Percentiles rank a stretch among this genome's conserved stretches.
Evolutionary conservation across 2,329 filamentous ascomycete genomes (phyloP).

Genomic region (Fusarium concolor): DNA sequence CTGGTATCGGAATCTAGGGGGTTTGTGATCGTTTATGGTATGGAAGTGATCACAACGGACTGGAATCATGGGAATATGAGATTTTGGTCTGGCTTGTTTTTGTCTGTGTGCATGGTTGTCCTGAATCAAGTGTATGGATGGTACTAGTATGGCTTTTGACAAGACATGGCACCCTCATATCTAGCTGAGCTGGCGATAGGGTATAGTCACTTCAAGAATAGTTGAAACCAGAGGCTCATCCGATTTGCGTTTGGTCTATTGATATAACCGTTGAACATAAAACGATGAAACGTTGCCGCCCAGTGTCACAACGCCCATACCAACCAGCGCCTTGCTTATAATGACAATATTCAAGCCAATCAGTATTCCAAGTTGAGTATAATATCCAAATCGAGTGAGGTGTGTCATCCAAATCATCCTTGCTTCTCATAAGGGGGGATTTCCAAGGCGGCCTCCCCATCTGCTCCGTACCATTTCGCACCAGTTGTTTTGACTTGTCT

Average conservation of each 20-base stretch:
- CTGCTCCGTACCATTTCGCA: slow-evolving; percentile 74
- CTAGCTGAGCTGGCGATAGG: slow-evolving; percentile 8
- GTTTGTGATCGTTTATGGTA: slow-evolving; percentile 18
- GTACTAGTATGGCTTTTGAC: slow-evolving; percentile 1
- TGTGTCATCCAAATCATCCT: background rate
- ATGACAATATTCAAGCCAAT: background rate
- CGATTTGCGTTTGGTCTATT: background rate
- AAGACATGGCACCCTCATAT: background rate
- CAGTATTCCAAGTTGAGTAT: background rate
- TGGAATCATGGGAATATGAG: slow-evolving; percentile 7
- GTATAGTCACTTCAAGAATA: background rate
- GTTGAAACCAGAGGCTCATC: background rate
- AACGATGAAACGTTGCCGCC: background rate
- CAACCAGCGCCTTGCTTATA: slow-evolving; percentile 36
- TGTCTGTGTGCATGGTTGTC: slow-evolving; percentile 17
- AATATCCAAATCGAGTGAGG: background rate
- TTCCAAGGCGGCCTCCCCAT: slow-evolving; percentile 64
- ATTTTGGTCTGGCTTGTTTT: slow-evolving; percentile 18
- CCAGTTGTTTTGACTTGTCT: slow-evolving; percentile 68
- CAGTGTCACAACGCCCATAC: background rate
- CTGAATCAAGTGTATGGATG: slow-evolving; percentile 18
- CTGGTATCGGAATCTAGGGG: background rate
- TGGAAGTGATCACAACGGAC: slow-evolving; percentile 12
- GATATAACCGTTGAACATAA: background rate
- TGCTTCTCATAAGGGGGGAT: slow-evolving; percentile 46